Base-by-base conservation (phyloP, 2,329 filamentous ascomycete genomes). In the Macrophomina pseudophaseolina region DNA sequence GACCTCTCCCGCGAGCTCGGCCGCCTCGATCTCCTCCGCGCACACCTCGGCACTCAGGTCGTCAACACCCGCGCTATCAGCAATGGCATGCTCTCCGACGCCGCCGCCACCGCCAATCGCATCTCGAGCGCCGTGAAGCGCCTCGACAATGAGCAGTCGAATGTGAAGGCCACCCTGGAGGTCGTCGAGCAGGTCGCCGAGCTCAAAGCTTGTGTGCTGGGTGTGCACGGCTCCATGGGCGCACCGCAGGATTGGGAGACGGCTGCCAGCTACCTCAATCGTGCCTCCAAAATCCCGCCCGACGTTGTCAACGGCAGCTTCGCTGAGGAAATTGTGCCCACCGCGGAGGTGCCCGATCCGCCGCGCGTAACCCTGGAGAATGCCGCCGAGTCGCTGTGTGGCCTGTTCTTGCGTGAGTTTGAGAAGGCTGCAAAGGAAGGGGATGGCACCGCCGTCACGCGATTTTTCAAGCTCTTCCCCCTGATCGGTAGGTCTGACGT, bases 201-300 rank as follows among this genome's bases (percentile, higher is more conserved):
- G 83, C 89, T 99, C 70, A 98, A 98, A 81, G 92, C 95, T 8
- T 99, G 95, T 76, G 92, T 98, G 42, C 88, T 97, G 68, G 95
- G 95, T 51, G 94, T 98, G 11, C 90, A 94, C 32, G 95, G 94
- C 18, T 96, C 92, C 68, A 99, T 99, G 95, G 95, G 94, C 40
- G 94, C 94, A 4, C 93, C 95, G 49, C 95, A 99, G 79, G 95
- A 99, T 81, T 99, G 95, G 95, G 95, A 99, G 79, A 95, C 93
- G 3, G 95, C 95, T 3, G 95, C 95, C 1, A 91, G 87, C 54
- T 98, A 98, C 78, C 86, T 99, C 67, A 88, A 91, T 69, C 88
- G 94, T 52, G 94, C 95, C 6, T 89, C 89, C 68, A 89, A 91
- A 71, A 89, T 99, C 12, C 94, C 94, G 0, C 85, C 89, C 60